Percentiles rank a stretch among this genome's conserved stretches.
Evolutionary conservation across 139 green algal genomes (phyloP).

Genomic region (Microglena sp.): DNA sequence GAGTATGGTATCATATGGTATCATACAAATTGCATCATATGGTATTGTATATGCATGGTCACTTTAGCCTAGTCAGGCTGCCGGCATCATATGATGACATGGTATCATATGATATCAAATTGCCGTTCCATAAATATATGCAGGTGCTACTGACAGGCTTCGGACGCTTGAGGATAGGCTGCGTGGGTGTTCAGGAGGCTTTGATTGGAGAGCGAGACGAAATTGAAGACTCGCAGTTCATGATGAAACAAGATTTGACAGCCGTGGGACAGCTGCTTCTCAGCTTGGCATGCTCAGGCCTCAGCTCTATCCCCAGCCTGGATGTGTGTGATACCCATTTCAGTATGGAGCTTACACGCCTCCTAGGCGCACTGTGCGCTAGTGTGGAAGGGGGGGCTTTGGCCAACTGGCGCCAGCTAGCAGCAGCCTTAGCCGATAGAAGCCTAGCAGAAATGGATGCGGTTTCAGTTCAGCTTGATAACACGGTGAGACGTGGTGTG

Average conservation of each 20-base stretch:
- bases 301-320: conserved; percentile 28
- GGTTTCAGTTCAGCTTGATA: conserved; percentile 34
- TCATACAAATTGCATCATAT: no score
- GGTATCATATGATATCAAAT: no score
- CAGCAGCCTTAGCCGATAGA: conserved; percentile 54
- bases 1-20: no score
- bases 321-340: conserved; percentile 52
- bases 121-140: no score
- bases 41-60: no score
- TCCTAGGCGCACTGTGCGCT: no score
- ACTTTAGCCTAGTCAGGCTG: background rate
- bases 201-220: conserved; percentile 31
- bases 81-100: background rate
- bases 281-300: conserved; percentile 56
- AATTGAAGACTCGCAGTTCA: background rate
- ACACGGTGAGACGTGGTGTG: conserved; percentile 18
- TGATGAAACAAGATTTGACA: conserved; percentile 14
- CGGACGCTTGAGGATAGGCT: conserved; percentile 45
- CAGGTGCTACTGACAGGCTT: conserved; percentile 57
- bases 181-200: conserved; percentile 61
- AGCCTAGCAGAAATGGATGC: conserved; percentile 62
- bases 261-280: conserved; percentile 67
- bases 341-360: conserved; percentile 47
- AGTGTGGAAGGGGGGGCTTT: conserved; percentile 38
- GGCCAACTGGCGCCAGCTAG: conserved; percentile 44